A percentile compares a stretch with the other conserved stretches of the same genome.
These are phyloP conservation scores for Boechera stricta DNA, from an alignment of 345 rosid species.

Conservation along the genomic window DNA sequence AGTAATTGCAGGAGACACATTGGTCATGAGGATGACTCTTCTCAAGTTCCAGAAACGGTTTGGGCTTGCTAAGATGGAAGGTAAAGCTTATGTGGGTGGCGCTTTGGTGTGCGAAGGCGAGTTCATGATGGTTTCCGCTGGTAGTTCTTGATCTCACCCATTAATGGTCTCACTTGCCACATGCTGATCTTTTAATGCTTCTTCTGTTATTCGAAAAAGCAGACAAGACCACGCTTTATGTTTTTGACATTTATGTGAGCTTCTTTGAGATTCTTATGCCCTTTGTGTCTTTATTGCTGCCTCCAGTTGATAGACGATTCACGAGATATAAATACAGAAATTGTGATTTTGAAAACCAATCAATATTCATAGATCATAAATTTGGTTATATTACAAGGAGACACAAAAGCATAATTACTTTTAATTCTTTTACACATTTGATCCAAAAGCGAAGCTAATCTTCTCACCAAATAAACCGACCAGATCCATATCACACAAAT, in stretches of 20 bases:
- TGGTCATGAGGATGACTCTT: slow-evolving; percentile 93
- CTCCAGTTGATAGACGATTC: background rate
- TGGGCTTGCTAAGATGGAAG: slow-evolving; percentile 94
- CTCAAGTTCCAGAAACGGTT: slow-evolving; percentile 81
- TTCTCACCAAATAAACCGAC: background rate
- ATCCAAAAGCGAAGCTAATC: slow-evolving; percentile 27
- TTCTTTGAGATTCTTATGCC: background rate
- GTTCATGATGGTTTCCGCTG: slow-evolving; percentile 67
- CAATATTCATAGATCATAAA: slow-evolving; percentile 30
- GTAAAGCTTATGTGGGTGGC: slow-evolving; percentile 88
- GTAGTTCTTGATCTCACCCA: slow-evolving; percentile 26
- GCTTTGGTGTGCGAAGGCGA: slow-evolving; percentile 86
- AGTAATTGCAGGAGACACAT: slow-evolving; percentile 91
- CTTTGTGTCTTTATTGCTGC: background rate
- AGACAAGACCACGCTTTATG: slow-evolving; percentile 24
- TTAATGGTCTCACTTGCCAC: background rate
- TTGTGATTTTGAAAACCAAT: background rate
- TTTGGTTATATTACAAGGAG: slow-evolving; percentile 26
- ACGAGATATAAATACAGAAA: background rate
- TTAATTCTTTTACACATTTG: slow-evolving; percentile 16
- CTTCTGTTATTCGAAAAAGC: background rate
- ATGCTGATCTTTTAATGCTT: background rate
- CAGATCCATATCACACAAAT: slow-evolving; percentile 8
- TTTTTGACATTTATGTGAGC: background rate
- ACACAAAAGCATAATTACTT: slow-evolving; percentile 20